Base-by-base conservation (phyloP, 2,329 filamentous ascomycete genomes). In the Talaromyces funiculosus region DNA sequence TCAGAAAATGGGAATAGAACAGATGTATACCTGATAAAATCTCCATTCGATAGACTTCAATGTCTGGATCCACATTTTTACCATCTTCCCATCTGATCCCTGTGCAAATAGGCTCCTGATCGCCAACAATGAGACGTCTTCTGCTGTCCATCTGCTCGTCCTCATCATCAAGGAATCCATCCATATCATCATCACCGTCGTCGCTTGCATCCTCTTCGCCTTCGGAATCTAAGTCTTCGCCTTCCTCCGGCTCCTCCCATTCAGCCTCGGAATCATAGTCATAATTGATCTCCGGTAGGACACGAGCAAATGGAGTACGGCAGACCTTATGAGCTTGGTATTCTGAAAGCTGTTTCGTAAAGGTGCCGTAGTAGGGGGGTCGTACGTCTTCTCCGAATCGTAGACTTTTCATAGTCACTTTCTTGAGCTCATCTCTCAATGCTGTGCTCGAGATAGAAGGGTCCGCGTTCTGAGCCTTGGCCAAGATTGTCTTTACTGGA, bases 101-200 rank as follows among this genome's bases (percentile, higher is more conserved):
- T 3, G 86, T 90, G 70, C 83, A 89, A 43, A 89, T 79, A 0
- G 92, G 90, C 69, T 92, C 85, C 68, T 95, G 81, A 65, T 90
- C 86, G 31, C 86, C 85, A 33, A 79, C 84, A 67, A 83, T 77
- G 6, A 82, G 73, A 76, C 87, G 74, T 71, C 83, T 78, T 79
- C 84, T 82, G 72, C 80, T 64, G 75, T 79, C 71, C 74, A 77
- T 62, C 77, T 83, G 69, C 7, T 73, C 68, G 73, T 94, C 90
- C 57, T 95, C 90, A 5, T 95, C 90, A 66, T 96, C 92, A 1
- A 97, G 80, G 69, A 97, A 97, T 18, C 86, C 92, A 3, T 91
- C 90, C 86, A 96, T 89, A 62, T 95, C 92, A 64, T 90, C 89
- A 16, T 90, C 89, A n/a, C 86, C 88, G 10, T 84, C 85, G 4